These are phyloP conservation scores for Schwanniomyces vanrijiae DNA, from an alignment of 805 yeast species.

Conservation along the genomic window DNA sequence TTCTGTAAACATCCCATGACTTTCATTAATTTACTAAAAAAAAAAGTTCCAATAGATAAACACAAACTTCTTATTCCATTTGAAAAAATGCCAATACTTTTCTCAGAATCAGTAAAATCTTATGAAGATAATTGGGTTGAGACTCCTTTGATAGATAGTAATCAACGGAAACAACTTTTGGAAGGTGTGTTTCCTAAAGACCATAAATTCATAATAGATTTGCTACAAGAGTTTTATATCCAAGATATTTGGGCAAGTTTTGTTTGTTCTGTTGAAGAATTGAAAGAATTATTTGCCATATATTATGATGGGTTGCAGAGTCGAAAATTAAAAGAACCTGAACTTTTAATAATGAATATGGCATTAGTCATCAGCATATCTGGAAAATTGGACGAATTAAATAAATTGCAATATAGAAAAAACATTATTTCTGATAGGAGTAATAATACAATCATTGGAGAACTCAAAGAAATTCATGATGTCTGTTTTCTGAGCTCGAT, in stretches of 20 bases:
- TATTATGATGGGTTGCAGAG: constrained; percentile 19
- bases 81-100: constrained; percentile 26
- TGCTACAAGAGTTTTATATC: constrained; percentile 23
- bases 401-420: background rate
- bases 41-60: constrained; percentile 21
- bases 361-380: constrained; percentile 2
- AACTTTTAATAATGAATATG: constrained; percentile 32
- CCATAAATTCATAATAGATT: constrained; percentile 19
- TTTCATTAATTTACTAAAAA: constrained; percentile 31
- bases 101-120: constrained; percentile 13
- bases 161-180: constrained; percentile 15
- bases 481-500: constrained; percentile 32
- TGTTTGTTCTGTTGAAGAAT: constrained; percentile 14
- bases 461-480: constrained; percentile 17
- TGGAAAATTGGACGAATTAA: background rate
- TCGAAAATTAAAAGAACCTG: constrained; percentile 25
- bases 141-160: constrained; percentile 24
- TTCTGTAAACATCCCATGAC: constrained; percentile 33
- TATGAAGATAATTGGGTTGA: constrained; percentile 29
- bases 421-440: too few relatives aligned
- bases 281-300: constrained; percentile 20
- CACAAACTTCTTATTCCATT: constrained; percentile 22
- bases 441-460: constrained; percentile 4
- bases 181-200: constrained; percentile 28
- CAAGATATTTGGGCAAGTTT: constrained; percentile 18